Evolutionary conservation across 1,139 yeast genomes (phyloP).

Genomic region (Keqinozyma sinolaborantium): DNA sequence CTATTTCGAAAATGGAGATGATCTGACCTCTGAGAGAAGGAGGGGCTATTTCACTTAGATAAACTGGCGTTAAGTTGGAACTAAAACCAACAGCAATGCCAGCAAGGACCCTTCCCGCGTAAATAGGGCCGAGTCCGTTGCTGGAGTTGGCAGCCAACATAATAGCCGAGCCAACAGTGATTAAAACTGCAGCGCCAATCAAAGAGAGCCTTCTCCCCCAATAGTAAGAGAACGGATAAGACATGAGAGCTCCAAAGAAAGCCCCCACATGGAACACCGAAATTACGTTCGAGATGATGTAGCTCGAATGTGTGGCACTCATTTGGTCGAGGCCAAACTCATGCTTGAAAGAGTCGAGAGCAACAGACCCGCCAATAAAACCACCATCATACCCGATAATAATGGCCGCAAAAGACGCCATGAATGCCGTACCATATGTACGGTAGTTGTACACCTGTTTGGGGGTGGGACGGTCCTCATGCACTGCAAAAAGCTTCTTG

Average conservation of each 20-base stretch:
- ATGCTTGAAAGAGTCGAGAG: conserved; percentile 29
- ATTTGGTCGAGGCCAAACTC: conserved; percentile 32
- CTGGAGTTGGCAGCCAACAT: conserved; percentile 32
- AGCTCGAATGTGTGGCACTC: conserved; percentile 18
- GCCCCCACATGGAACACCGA: conserved; percentile 45
- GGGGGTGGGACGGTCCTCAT: conserved; percentile 41
- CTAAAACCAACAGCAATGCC: conserved; percentile 41
- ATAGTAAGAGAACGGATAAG: conserved; percentile 36
- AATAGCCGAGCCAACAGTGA: conserved; percentile 37
- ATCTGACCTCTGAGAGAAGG: conserved; percentile 40
- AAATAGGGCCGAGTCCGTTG: conserved; percentile 36
- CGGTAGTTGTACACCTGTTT: conserved; percentile 34
- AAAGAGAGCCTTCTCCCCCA: conserved; percentile 35
- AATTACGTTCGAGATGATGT: conserved; percentile 32
- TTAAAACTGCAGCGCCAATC: conserved; percentile 28
- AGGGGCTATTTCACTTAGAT: conserved; percentile 38
- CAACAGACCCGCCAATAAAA: conserved; percentile 42
- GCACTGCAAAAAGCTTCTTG: conserved; percentile 27
- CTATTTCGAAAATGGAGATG: conserved; percentile 37
- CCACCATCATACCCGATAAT: conserved; percentile 44
- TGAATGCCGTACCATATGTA: conserved; percentile 32
- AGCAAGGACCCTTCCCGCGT: conserved; percentile 40
- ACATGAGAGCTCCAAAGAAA: conserved; percentile 40
- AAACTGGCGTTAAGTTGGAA: conserved; percentile 40
- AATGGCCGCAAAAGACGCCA: conserved; percentile 38